Base-by-base conservation (phyloP, 1,284 basidiomycete genomes). In the Lignosus rhinocerotis region DNA sequence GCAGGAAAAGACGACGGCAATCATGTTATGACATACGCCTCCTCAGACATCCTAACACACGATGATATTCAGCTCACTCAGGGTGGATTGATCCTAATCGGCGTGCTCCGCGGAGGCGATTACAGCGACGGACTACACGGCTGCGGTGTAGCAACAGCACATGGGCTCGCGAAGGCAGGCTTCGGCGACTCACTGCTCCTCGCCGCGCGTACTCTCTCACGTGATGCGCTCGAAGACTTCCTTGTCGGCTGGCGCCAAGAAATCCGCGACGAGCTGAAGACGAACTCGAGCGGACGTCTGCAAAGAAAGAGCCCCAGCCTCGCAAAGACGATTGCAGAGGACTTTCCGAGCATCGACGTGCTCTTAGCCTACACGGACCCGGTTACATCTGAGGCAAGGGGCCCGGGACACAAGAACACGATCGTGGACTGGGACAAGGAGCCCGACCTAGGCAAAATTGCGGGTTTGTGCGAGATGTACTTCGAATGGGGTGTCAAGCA, bases 401-500 rank as follows among this genome's bases (percentile, higher is more conserved):
- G 73, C 72, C 56, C 61, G 67, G 70, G 60, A 67, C 65, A 65
- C 69, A 78, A 59, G 70, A 68, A 65, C 56, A 55, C 63, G 10
- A 65, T 56, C 47, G 66, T 82, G 11, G 76, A 74, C 9, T 87
- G 86, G 84, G 73, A 73, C 43, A 81, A 82, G 60, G 88, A 92
- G 59, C 87, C 88, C 0, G 83, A 90, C 67, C 74, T 94, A 0
- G 85, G 84, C 21, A 84, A 82, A 55, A 80, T 94, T 17, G 92
- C 93, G 0, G 80, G 76, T 5, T 77, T 87, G 1, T 95, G 93
- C 74, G 93, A 96, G 71, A 78, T 85, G 50, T 91, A 88, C 69
- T 96, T 96, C 65, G 93, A 95, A 69, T 96, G 93, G 93, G 93
- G 93, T 0, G 86, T 91, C 45, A 85, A 80, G 62, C 88, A 92